Evolutionary conservation across 2,329 filamentous ascomycete genomes (phyloP).

Genomic region (Balansia obtecta): DNA sequence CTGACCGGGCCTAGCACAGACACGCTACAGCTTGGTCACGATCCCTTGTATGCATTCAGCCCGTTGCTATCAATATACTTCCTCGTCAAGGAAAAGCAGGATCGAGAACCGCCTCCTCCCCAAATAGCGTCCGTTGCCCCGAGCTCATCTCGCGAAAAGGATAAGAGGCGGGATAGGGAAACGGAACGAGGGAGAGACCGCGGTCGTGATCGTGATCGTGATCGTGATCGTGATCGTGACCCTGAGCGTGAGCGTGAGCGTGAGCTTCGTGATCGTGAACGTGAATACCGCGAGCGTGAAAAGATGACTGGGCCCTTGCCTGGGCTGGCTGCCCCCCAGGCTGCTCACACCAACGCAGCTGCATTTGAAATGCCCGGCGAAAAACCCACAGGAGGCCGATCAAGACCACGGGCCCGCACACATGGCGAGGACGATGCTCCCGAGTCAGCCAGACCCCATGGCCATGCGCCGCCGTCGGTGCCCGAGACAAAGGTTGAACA

Average conservation of each 20-base stretch:
- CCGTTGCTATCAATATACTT: constrained; percentile 92
- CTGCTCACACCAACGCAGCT: constrained; percentile 76
- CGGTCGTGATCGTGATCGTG: constrained; percentile 12
- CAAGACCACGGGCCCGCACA: constrained; percentile 75
- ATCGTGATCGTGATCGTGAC: constrained; percentile 11
- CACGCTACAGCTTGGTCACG: constrained; percentile 66
- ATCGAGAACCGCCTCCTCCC: constrained; percentile 50
- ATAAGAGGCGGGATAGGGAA: constrained; percentile 7
- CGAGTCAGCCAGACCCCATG: constrained; percentile 33
- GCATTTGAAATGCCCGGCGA: constrained; percentile 84
- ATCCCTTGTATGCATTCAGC: constrained; percentile 87
- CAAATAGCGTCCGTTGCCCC: not conserved
- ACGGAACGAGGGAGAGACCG: constrained; percentile 16
- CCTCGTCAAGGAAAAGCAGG: constrained; percentile 87
- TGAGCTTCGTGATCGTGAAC: constrained; percentile 12
- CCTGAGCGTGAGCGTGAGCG: constrained; percentile 10
- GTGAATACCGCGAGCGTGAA: constrained; percentile 15
- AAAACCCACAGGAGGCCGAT: constrained; percentile 70
- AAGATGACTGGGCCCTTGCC: constrained; percentile 43
- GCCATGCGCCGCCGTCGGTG: constrained; percentile 22
- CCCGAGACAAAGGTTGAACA: constrained; percentile 47
- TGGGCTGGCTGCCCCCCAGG: constrained; percentile 68
- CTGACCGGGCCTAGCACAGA: constrained; percentile 75
- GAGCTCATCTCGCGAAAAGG: not conserved
- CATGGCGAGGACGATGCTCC: constrained; percentile 88